phyloP scores from a whole-genome alignment of 2,329 filamentous ascomycete species.

The Diplodia intermedia region DNA sequence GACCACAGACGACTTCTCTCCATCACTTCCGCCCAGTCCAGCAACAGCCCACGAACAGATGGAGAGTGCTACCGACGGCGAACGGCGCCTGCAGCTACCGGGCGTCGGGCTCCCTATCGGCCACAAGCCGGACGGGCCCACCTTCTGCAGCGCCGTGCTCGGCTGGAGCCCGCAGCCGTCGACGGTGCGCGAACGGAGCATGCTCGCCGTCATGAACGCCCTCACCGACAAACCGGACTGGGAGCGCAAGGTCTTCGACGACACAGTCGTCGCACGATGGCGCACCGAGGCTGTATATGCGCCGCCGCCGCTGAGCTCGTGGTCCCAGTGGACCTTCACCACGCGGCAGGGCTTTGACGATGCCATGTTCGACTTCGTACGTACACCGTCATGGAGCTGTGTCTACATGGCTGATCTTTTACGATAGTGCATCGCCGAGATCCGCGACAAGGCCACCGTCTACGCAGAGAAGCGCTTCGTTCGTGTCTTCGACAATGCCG shows the following conservation, averaged over 20 bases:
- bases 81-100: constrained; percentile 34
- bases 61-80: neutral
- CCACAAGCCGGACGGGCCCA: constrained; percentile 38
- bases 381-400: neutral
- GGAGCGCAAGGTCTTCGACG: constrained; percentile 50
- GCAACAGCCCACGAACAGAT: neutral
- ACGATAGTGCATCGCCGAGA: constrained; percentile 50
- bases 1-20: neutral
- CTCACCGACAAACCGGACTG: constrained; percentile 52
- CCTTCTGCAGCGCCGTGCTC: constrained; percentile 46
- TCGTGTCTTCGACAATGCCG: constrained; percentile 53
- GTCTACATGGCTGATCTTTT: neutral
- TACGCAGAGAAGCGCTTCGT: constrained; percentile 51
- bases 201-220: constrained; percentile 50
- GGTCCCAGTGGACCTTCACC: neutral
- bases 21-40: neutral
- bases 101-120: constrained; percentile 46
- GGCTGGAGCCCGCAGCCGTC: constrained; percentile 43
- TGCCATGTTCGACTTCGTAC: constrained; percentile 33
- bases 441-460: constrained; percentile 57
- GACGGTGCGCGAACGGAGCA: constrained; percentile 48
- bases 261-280: constrained; percentile 44
- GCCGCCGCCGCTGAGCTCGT: neutral
- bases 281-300: constrained; percentile 37
- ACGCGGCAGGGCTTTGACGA: constrained; percentile 31